Conservation (phyloP, 306 rosid species). For the Trichosanthes cucumerina region DNA sequence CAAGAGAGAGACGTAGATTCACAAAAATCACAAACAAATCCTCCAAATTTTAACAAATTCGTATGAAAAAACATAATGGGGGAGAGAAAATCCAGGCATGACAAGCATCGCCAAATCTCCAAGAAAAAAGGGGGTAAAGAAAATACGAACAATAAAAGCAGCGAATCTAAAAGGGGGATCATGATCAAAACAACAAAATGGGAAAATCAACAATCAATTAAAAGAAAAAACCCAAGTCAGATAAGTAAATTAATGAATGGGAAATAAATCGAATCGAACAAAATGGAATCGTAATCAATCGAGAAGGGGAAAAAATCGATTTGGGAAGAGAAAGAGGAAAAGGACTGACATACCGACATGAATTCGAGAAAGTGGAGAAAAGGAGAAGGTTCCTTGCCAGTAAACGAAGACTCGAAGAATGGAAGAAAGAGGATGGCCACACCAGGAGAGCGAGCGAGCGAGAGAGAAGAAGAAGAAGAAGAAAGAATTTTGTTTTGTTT, state of each 20-base stretch:
- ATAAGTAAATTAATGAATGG: not conserved
- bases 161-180: not conserved
- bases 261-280: constrained; percentile 10
- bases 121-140: not conserved
- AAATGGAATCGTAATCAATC: constrained; percentile 2
- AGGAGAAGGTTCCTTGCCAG: not conserved
- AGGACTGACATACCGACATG: constrained; percentile 77
- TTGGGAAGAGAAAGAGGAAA: not conserved
- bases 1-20: not conserved
- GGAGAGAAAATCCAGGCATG: not conserved
- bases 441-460: not conserved
- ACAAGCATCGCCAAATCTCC: not conserved
- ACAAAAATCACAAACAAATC: not conserved
- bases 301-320: not conserved
- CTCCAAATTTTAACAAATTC: not conserved
- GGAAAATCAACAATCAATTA: not conserved
- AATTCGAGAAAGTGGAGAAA: constrained; percentile 27
- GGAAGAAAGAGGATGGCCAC: not conserved
- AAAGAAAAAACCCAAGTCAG: not conserved
- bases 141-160: not conserved
- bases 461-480: not conserved
- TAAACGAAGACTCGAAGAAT: constrained; percentile 1
- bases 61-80: not conserved
- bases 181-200: not conserved
- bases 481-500: not conserved